These are phyloP conservation scores for Fusarium secorum DNA, from an alignment of 2,329 filamentous ascomycete genomes.

Conservation along the genomic window DNA sequence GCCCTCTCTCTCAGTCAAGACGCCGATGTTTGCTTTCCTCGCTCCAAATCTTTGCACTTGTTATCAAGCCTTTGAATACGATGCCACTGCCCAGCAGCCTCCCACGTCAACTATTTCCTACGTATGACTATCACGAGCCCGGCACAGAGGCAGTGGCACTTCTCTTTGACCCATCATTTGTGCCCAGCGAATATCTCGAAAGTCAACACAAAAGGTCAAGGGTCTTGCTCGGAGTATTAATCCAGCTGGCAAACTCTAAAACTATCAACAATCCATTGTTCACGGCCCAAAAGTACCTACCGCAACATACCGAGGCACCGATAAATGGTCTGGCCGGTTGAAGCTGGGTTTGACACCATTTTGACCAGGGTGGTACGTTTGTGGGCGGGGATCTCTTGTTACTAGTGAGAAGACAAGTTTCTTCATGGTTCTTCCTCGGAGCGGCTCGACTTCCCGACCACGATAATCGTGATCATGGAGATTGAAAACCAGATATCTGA, in stretches of 20 bases:
- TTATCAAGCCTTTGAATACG: conserved; percentile 16
- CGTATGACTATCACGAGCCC: conserved; percentile 13
- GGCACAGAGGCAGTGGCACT: conserved; percentile 14
- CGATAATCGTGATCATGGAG: neutral
- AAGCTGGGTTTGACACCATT: conserved; percentile 13
- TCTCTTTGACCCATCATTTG: conserved; percentile 1
- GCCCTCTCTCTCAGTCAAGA: conserved; percentile 1
- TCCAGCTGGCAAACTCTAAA: conserved; percentile 9
- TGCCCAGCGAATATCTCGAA: neutral
- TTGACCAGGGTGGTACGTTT: conserved; percentile 18
- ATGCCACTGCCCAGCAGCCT: conserved; percentile 21
- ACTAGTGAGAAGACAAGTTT: conserved; percentile 4
- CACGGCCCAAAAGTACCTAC: neutral
- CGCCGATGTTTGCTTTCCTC: conserved; percentile 20
- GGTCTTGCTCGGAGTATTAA: conserved; percentile 11
- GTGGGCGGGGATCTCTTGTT: neutral
- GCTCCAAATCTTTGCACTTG: conserved; percentile 6
- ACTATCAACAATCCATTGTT: neutral
- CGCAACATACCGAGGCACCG: conserved; percentile 2
- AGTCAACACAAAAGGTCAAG: conserved; percentile 4
- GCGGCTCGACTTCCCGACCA: conserved; percentile 1
- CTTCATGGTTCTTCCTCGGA: conserved; percentile 12
- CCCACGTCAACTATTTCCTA: conserved; percentile 28
- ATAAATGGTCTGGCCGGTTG: conserved; percentile 1
- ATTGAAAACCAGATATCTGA: neutral